Evolutionary conservation across 805 yeast species (phyloP).

Genomic region (Nadsonia fulvescens): DNA sequence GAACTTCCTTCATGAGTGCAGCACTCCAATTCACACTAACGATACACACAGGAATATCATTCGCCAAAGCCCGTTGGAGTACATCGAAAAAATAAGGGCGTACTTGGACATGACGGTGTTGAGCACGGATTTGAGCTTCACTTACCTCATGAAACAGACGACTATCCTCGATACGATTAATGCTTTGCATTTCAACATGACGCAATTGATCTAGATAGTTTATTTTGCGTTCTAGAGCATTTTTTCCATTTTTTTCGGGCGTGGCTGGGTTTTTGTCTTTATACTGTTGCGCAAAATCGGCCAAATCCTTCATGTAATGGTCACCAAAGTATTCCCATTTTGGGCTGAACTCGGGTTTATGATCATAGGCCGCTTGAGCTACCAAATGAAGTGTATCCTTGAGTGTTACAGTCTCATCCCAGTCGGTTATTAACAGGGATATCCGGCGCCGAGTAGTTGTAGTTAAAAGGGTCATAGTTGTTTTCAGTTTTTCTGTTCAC

Average conservation of each 20-base stretch:
- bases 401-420: slow-evolving; percentile 49
- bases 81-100: too few species aligned
- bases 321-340: slow-evolving; percentile 27
- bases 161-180: slow-evolving; percentile 22
- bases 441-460: too few species aligned
- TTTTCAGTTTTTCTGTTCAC: too few species aligned
- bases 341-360: slow-evolving; percentile 22
- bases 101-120: slow-evolving; percentile 22
- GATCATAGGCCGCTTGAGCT: slow-evolving; percentile 29
- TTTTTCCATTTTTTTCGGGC: too few species aligned
- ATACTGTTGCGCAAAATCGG: slow-evolving; percentile 16
- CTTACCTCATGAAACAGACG: slow-evolving; percentile 27
- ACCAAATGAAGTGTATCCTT: slow-evolving; percentile 35
- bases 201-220: slow-evolving; percentile 28
- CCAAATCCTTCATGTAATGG: slow-evolving; percentile 24
- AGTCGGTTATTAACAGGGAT: slow-evolving; percentile 29
- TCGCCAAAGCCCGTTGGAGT: too few species aligned
- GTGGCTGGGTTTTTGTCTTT: slow-evolving; percentile 12
- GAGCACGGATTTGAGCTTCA: slow-evolving; percentile 16
- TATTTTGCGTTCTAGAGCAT: slow-evolving; percentile 24
- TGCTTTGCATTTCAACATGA: slow-evolving; percentile 31
- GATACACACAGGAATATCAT: slow-evolving; percentile 27
- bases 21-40: slow-evolving; percentile 50
- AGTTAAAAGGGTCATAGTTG: too few species aligned
- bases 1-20: slow-evolving; percentile 23